Evolutionary conservation across 192 early-diverging fungal genomes (phyloP).

Genomic region (Coemansia erecta): DNA sequence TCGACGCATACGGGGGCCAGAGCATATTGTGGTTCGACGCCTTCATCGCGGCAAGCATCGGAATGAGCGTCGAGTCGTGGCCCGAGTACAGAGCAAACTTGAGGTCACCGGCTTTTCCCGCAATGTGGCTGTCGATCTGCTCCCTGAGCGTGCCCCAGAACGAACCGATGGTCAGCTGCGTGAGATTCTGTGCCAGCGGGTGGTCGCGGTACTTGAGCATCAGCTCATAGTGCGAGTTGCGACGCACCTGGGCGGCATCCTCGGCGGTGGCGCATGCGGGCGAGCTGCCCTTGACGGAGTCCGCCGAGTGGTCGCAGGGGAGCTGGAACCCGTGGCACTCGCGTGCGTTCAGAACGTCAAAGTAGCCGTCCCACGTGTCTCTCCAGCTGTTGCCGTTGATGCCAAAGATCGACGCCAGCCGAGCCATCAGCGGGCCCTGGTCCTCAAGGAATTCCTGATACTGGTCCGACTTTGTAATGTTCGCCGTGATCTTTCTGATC

Average conservation of each 20-base stretch:
- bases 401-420: conserved; percentile 31
- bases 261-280: conserved; percentile 34
- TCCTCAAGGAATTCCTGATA: conserved; percentile 38
- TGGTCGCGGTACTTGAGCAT: conserved; percentile 38
- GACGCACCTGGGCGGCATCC: conserved; percentile 28
- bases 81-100: conserved; percentile 56
- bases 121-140: conserved; percentile 27
- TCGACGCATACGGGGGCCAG: conserved; percentile 60
- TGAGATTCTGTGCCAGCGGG: conserved; percentile 19
- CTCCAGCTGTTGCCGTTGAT: conserved; percentile 27
- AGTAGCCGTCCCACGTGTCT: conserved; percentile 30
- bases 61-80: conserved; percentile 53
- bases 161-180: conserved; percentile 46
- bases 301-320: conserved; percentile 19
- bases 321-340: conserved; percentile 32
- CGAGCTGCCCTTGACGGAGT: conserved; percentile 6
- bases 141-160: conserved; percentile 47
- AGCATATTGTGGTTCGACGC: conserved; percentile 28
- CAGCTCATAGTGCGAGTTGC: conserved; percentile 35
- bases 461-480: conserved; percentile 11
- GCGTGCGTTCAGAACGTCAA: conserved; percentile 44
- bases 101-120: conserved; percentile 21
- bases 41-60: conserved; percentile 42
- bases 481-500: conserved; percentile 2
- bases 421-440: conserved; percentile 37